Percentiles rank a stretch among this genome's conserved stretches.
Evolutionary conservation across 371 early-diverging fungal species (phyloP).

Genomic region (Catenaria anguillulae): DNA sequence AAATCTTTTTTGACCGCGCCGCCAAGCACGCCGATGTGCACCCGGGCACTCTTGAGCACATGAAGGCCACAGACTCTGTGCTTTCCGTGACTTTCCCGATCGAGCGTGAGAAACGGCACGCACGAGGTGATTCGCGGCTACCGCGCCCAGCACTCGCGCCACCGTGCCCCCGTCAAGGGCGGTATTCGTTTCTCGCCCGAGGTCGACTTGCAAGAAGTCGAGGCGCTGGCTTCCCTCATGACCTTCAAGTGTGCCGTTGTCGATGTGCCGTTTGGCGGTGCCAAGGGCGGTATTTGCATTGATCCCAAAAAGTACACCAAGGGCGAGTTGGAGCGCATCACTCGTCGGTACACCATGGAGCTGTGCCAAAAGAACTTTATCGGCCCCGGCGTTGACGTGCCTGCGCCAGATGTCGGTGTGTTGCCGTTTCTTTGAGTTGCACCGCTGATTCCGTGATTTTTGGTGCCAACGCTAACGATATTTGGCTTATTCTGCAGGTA

Average conservation of each 20-base stretch:
- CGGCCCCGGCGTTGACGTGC: conserved; percentile 73
- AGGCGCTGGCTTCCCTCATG: conserved; percentile 57
- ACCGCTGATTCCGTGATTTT: too few species aligned
- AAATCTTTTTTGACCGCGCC: conserved; percentile 59
- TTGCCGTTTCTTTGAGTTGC: too few species aligned
- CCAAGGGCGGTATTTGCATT: conserved; percentile 76
- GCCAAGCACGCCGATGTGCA: conserved; percentile 46
- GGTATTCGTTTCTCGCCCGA: conserved; percentile 68
- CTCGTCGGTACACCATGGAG: conserved; percentile 77
- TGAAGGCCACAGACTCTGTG: conserved; percentile 62
- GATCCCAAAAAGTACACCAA: conserved; percentile 62
- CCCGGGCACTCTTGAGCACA: conserved; percentile 50
- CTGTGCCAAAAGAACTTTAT: conserved; percentile 82
- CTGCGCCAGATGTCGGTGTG: conserved; percentile 86
- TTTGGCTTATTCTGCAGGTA: too few species aligned
- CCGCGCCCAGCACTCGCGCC: conserved; percentile 80
- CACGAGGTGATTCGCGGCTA: conserved; percentile 64
- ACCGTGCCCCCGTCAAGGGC: conserved; percentile 50
- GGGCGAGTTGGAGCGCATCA: conserved; percentile 68
- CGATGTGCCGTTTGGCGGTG: conserved; percentile 48
- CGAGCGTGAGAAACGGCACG: conserved; percentile 49
- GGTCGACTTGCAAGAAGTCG: conserved; percentile 74
- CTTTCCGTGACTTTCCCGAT: conserved; percentile 75
- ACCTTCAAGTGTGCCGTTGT: conserved; percentile 86
- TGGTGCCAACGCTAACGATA: too few species aligned